phyloP scores from a whole-genome alignment of 257 asterid species.

The Ballota nigra region DNA sequence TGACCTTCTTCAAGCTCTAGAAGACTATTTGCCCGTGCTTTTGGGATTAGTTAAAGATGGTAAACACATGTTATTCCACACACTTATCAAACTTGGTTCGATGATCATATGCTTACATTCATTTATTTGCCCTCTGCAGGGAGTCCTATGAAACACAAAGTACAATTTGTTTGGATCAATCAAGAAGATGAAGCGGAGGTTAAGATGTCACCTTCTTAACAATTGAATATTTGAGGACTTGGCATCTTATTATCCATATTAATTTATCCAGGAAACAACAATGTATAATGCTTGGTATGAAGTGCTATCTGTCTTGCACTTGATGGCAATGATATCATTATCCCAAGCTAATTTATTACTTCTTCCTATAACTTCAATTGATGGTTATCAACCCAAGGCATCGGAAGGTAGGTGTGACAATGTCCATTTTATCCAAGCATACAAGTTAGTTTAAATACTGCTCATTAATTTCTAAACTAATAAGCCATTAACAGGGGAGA shows the following conservation, averaged over 20 bases:
- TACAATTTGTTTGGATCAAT: constrained; percentile 88
- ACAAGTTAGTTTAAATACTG: no score
- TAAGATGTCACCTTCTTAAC: constrained; percentile 19
- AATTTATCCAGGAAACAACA: constrained; percentile 71
- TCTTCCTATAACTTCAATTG: constrained; percentile 82
- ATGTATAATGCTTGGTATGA: constrained; percentile 92
- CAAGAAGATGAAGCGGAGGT: constrained; percentile 99
- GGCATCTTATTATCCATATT: constrained; percentile 20
- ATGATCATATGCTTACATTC: constrained; percentile 24
- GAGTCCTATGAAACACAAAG: constrained; percentile 82
- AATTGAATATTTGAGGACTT: constrained; percentile 5
- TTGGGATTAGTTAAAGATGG: constrained; percentile 95
- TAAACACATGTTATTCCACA: constrained; percentile 34
- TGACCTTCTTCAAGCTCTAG: constrained; percentile 94
- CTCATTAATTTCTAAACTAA: no score
- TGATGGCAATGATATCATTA: constrained; percentile 85
- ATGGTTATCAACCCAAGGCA: constrained; percentile 85
- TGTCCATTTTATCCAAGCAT: no score
- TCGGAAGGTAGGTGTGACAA: constrained; percentile 97
- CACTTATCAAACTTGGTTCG: neutral
- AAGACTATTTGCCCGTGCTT: constrained; percentile 91
- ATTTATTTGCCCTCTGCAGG: constrained; percentile 47
- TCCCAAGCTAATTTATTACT: constrained; percentile 91
- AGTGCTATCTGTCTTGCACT: constrained; percentile 89
- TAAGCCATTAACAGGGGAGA: no score